Percentiles rank a stretch among this genome's conserved stretches.
These are phyloP conservation scores for Dactylellina leptospora DNA, from an alignment of 2,329 filamentous ascomycete species.

Conservation along the genomic window DNA sequence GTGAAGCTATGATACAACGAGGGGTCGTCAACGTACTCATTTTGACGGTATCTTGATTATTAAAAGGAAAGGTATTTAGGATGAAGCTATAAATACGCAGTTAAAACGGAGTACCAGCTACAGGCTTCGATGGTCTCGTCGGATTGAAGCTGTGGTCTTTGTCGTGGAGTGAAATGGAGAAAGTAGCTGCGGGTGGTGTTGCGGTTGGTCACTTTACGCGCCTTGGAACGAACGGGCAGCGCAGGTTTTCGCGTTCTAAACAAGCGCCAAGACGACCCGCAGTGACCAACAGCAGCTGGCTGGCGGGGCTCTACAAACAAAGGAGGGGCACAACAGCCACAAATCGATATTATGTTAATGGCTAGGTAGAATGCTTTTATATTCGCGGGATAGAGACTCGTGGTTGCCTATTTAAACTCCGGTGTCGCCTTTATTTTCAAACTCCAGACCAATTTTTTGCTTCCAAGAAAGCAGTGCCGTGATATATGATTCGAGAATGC, in stretches of 20 bases:
- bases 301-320: not conserved
- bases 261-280: constrained; percentile 35
- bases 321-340: not conserved
- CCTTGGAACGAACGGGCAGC: not conserved
- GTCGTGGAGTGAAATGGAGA: not conserved
- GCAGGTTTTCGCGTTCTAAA: constrained; percentile 51
- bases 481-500: not conserved
- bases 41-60: not conserved
- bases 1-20: not conserved
- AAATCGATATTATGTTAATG: not conserved
- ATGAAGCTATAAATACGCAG: not conserved
- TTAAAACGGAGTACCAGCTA: not conserved
- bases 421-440: constrained; percentile 26
- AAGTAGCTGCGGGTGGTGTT: constrained; percentile 1
- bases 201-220: constrained; percentile 44
- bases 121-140: not conserved
- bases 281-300: not conserved
- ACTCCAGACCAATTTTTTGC: constrained; percentile 22
- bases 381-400: not conserved
- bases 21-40: constrained; percentile 33
- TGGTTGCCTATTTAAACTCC: constrained; percentile 25
- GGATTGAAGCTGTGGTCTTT: not conserved
- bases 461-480: not conserved
- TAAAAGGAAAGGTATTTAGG: not conserved
- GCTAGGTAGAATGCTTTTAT: not conserved